Conservation (phyloP, 2,329 filamentous ascomycete genomes). For the Emergomyces pasteurianus region DNA sequence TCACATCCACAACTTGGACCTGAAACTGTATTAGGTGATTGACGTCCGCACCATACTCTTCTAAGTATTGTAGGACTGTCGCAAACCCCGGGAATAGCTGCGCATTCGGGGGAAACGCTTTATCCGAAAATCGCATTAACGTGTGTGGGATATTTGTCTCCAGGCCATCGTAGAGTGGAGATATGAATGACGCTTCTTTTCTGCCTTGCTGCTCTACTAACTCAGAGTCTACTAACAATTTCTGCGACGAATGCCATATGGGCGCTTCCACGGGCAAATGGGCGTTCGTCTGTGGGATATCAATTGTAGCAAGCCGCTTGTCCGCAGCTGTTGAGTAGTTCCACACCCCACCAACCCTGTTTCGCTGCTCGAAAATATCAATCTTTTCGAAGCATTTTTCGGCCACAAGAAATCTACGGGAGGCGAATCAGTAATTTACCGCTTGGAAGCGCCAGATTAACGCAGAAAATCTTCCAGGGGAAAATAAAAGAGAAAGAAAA, state of each 20-base stretch:
- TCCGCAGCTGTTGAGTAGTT: slow-evolving; percentile 52
- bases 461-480: neutral
- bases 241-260: slow-evolving; percentile 32
- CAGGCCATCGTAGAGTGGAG: slow-evolving; percentile 68
- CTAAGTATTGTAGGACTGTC: slow-evolving; percentile 61
- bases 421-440: neutral
- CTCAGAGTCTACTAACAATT: slow-evolving; percentile 1
- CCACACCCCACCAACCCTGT: slow-evolving; percentile 72
- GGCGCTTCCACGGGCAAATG: slow-evolving; percentile 53
- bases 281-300: slow-evolving; percentile 58
- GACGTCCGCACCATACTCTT: slow-evolving; percentile 58
- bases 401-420: slow-evolving; percentile 53
- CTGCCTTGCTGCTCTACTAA: slow-evolving; percentile 1
- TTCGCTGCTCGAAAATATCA: slow-evolving; percentile 70
- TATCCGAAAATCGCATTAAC: slow-evolving; percentile 70
- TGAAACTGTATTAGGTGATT: slow-evolving; percentile 56
- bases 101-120: slow-evolving; percentile 49
- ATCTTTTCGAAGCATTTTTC: slow-evolving; percentile 60
- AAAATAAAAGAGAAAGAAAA: neutral
- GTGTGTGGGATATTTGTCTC: slow-evolving; percentile 78
- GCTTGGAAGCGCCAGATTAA: neutral
- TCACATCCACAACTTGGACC: slow-evolving; percentile 55
- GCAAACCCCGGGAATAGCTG: slow-evolving; percentile 65
- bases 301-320: slow-evolving; percentile 30
- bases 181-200: slow-evolving; percentile 53